Evolutionary conservation across 192 early-diverging fungal species (phyloP), one percentile per base, ranked within the genome.

Genomic region (Backusella westeae): DNA sequence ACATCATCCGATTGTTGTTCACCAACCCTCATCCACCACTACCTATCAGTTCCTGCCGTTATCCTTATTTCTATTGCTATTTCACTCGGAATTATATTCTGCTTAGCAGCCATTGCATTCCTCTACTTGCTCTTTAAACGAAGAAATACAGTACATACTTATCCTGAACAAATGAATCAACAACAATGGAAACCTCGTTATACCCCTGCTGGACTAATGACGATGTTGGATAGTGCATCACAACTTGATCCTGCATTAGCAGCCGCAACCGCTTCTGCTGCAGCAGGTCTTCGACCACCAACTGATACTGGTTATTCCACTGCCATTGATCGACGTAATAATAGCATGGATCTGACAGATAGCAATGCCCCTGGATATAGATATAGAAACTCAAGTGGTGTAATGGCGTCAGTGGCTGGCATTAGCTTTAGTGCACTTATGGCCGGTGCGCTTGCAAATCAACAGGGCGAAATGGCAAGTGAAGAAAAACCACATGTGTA

Each of bases 61-160:
- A 90, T 94, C 34, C 77, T 93, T 14, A 89, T 93, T 63, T 89
- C 93, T 39, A 82, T 90, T 32, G 91, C 87, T 7, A 91, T 92
- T 46, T 89, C 93, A 21, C 82, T 93, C 23, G 89, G 83, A 2
- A 78, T 94, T 0, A 89, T 91, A 19, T 86, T 91, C 77, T 76
- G 91, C 3, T 87, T 92, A 52, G 90, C 93, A 19, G 74, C 87
- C 15, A 53, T 86, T 39, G 91, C 89, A 1, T 84, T 93, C 67
- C 53, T 86, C 19, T 90, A 86, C 49, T 63, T 84, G 44, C 82
- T 82, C 46, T 41, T 83, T 41, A 72, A 65, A 10, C 65, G 82
- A 41, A 65, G 66, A 2, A 66, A 75, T 17, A 19, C 66, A 23
- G 72, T 36, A 19, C 41, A 46, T 9, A 34, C 74, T 5, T 73